These are phyloP conservation scores for Podospora fimiseda DNA, from an alignment of 495 filamentous ascomycete species.

Conservation along the genomic window DNA sequence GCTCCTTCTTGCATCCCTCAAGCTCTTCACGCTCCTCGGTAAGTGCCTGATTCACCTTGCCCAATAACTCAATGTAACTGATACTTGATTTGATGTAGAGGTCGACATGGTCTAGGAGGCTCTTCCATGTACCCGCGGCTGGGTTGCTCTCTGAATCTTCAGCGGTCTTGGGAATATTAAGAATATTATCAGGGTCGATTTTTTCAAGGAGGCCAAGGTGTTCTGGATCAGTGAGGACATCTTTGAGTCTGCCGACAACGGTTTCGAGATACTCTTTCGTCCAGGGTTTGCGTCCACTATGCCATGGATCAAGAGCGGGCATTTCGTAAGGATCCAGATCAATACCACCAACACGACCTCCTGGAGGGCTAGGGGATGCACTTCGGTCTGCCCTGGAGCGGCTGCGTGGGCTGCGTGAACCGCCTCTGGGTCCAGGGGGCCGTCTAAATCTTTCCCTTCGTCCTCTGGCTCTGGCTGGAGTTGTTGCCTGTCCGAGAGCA, in stretches of 20 bases:
- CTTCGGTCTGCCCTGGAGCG: too few species aligned
- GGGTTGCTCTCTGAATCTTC: not conserved
- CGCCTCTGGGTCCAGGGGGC: too few species aligned
- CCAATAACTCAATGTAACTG: not conserved
- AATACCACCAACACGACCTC: not conserved
- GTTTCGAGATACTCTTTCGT: not conserved
- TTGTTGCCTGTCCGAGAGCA: not conserved
- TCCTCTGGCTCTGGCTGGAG: too few species aligned
- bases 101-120: not conserved
- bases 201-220: not conserved
- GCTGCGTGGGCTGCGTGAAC: too few species aligned
- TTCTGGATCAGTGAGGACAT: not conserved
- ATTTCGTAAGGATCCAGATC: not conserved
- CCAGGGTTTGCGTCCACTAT: not conserved
- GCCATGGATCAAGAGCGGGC: not conserved
- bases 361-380: not conserved
- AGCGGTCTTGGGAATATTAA: not conserved
- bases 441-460: not conserved
- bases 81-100: not conserved
- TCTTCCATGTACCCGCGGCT: not conserved
- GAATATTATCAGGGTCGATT: not conserved
- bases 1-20: not conserved
- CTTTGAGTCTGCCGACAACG: not conserved
- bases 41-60: not conserved
- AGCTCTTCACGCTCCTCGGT: not conserved